Evolutionary conservation across 208 protist species (phyloP), one percentile per base, ranked within the genome.

Genomic region (Phytomonas francai): DNA sequence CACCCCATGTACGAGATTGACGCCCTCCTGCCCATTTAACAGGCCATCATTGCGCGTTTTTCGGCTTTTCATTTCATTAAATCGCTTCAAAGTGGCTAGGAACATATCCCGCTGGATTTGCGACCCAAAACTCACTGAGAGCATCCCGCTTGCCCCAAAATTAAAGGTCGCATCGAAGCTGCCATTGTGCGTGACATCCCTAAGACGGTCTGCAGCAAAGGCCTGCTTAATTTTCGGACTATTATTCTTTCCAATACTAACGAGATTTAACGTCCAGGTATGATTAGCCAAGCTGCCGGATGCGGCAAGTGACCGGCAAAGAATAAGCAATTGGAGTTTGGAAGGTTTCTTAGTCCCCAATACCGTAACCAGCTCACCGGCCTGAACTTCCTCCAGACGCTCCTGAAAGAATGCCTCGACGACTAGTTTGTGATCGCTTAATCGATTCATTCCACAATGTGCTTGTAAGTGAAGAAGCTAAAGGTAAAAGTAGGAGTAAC

Each of bases 71-170:
- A 72, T 69, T 45, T 74, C 77, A 65, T 85, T 84, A 60, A 84
- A 70, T 3, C 79, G 79, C 0, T 77, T 76, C 27, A 91, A 75
- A 2, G 87, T 80, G 0, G 85, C 84, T 4, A 93, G 69, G 45
- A 96, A 93, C 85, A 96, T 96, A 74, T 93, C 85, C 0, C 90
- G 79, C 67, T 96, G 90, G 70, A 96, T 93, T 74, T 91, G 79
- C 5, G 90, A 93, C 72, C 87, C 85, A 66, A 96, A 96, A 61
- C 78, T 83, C 29, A 92, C 86, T 4, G 80, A 88, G 2, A 96
- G 69, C 80, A 92, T 78, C 2, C 88, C 90, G 45, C 90, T 92
- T 16, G 78, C 80, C 12, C 83, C 85, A 67, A 93, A 93, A 71
- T 93, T 85, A 54, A 96, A 93, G 14, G 83, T 90, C 29, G 87